These are phyloP conservation scores for Sanghuangporus baumii DNA, from an alignment of 1,284 basidiomycete genomes.

Conservation along the genomic window DNA sequence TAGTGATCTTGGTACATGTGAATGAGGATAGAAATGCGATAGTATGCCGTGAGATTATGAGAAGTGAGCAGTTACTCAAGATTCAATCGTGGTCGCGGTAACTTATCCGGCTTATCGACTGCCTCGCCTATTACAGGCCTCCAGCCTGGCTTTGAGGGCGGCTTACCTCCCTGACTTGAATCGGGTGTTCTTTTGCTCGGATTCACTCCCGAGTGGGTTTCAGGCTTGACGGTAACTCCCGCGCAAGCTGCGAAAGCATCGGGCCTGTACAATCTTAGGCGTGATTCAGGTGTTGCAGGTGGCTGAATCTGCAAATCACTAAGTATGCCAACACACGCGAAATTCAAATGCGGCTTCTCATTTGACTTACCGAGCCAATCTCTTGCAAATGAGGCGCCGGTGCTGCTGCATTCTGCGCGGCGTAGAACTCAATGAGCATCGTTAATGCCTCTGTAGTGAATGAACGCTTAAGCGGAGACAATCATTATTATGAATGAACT, in stretches of 20 bases:
- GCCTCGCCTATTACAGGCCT: slow-evolving; percentile 17
- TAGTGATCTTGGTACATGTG: background rate
- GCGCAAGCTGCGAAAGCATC: slow-evolving; percentile 22
- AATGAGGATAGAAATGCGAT: background rate
- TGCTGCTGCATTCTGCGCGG: slow-evolving; percentile 44
- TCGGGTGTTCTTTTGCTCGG: slow-evolving; percentile 40
- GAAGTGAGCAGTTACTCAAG: slow-evolving; percentile 1
- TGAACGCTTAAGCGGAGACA: slow-evolving; percentile 12
- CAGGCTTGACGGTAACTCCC: slow-evolving; percentile 26
- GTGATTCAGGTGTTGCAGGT: slow-evolving; percentile 11
- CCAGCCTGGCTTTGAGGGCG: slow-evolving; percentile 35
- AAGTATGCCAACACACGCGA: background rate
- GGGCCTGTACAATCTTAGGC: slow-evolving; percentile 6
- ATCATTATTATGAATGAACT: slow-evolving; percentile 5
- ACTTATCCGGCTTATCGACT: background rate
- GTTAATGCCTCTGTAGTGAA: slow-evolving; percentile 47
- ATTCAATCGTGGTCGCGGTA: background rate
- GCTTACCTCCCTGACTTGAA: slow-evolving; percentile 51
- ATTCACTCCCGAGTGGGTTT: slow-evolving; percentile 9
- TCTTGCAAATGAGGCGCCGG: slow-evolving; percentile 45
- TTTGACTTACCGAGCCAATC: slow-evolving; percentile 43
- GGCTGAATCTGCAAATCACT: slow-evolving; percentile 12
- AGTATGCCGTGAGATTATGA: background rate
- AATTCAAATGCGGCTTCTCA: background rate
- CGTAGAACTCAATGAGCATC: slow-evolving; percentile 70